phyloP scores from a whole-genome alignment of 345 rosid species.

The Raphanus sativus region DNA sequence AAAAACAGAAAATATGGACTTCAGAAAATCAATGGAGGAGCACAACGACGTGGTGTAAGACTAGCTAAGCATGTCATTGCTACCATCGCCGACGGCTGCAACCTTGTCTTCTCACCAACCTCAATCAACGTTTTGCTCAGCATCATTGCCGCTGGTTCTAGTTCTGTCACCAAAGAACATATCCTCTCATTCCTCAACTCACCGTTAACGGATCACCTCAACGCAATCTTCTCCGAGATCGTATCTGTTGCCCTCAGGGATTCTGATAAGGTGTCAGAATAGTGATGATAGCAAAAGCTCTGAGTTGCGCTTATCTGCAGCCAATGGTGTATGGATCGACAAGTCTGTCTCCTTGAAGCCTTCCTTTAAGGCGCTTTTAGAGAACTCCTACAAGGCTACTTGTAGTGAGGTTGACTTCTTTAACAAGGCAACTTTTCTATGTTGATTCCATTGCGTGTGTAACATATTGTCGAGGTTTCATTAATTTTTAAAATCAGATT shows the following conservation, averaged over 20 bases:
- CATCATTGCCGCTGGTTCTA: constrained; percentile 63
- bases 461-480: no score
- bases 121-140: constrained; percentile 62
- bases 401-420: constrained; percentile 56
- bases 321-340: constrained; percentile 65
- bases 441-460: no score
- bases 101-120: constrained; percentile 67
- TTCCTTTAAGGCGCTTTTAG: constrained; percentile 57
- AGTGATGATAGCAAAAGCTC: no score
- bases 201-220: constrained; percentile 50
- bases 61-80: constrained; percentile 47
- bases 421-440: no score
- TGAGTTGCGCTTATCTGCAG: constrained; percentile 47
- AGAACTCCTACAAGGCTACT: constrained; percentile 55
- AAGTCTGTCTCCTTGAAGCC: constrained; percentile 49
- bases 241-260: not conserved
- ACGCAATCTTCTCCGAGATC: constrained; percentile 41
- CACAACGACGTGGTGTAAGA: constrained; percentile 52
- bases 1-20: constrained; percentile 40
- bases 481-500: no score
- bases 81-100: constrained; percentile 46
- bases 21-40: constrained; percentile 36
- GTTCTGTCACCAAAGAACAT: constrained; percentile 49
- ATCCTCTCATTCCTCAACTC: constrained; percentile 66
- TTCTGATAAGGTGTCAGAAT: no score